These are phyloP conservation scores for Punica granatum DNA, from an alignment of 345 rosid species.

Conservation along the genomic window DNA sequence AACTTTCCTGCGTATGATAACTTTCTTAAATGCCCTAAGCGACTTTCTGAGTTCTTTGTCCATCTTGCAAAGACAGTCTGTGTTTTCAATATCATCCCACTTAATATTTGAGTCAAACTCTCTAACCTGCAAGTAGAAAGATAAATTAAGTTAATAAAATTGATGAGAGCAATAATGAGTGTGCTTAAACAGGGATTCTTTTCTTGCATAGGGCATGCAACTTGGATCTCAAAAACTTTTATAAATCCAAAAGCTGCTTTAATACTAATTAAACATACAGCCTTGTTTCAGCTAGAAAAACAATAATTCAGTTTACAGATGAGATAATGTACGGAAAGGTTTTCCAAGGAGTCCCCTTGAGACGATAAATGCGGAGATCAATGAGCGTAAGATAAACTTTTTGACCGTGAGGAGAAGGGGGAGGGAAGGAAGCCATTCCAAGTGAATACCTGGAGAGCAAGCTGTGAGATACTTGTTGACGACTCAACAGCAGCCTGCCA, in stretches of 20 bases:
- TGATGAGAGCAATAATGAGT: neutral
- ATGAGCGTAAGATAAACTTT: neutral
- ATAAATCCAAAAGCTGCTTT: too few species aligned
- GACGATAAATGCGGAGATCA: neutral
- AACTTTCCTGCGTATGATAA: slow-evolving; percentile 66
- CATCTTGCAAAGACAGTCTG: slow-evolving; percentile 39
- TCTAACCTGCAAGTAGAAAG: slow-evolving; percentile 57
- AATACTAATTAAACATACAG: neutral
- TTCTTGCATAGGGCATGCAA: neutral
- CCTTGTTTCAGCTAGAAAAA: neutral
- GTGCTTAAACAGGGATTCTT: neutral
- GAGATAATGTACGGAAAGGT: neutral
- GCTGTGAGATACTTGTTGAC: slow-evolving; percentile 70
- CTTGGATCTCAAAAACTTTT: neutral
- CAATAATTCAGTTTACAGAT: neutral
- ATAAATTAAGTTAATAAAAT: too few species aligned
- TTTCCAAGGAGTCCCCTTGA: neutral
- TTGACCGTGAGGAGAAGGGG: neutral
- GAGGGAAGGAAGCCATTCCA: neutral
- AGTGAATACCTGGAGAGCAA: slow-evolving; percentile 65
- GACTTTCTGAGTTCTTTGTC: slow-evolving; percentile 76
- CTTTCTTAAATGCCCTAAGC: slow-evolving; percentile 76
- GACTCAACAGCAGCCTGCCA: slow-evolving; percentile 97
- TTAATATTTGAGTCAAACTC: slow-evolving; percentile 67
- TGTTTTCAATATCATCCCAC: slow-evolving; percentile 89